A percentile compares a stretch with the other conserved stretches of the same genome.
Evolutionary conservation across 495 filamentous ascomycete genomes (phyloP).

Genomic region (Xylaria sp.): DNA sequence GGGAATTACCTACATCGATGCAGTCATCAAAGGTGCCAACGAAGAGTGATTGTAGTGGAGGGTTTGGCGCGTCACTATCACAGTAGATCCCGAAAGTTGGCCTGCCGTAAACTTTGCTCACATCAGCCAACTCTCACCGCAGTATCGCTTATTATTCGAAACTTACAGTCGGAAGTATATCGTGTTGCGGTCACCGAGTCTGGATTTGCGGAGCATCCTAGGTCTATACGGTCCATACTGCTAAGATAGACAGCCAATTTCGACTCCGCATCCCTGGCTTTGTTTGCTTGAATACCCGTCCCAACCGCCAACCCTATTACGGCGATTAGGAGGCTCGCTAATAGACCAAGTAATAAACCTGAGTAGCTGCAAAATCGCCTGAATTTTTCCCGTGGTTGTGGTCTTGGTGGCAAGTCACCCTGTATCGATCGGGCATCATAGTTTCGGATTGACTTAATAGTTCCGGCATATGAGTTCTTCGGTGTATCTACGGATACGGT

Average conservation of each 20-base stretch:
- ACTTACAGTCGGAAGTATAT: slow-evolving; percentile 40
- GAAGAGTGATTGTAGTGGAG: slow-evolving; percentile 47
- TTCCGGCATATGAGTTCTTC: neutral
- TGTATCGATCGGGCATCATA: slow-evolving; percentile 7
- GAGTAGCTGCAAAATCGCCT: slow-evolving; percentile 45
- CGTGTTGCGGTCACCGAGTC: slow-evolving; percentile 38
- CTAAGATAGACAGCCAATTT: slow-evolving; percentile 34
- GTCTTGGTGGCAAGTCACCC: slow-evolving; percentile 27
- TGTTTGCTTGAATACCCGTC: slow-evolving; percentile 49
- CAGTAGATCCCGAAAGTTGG: slow-evolving; percentile 49
- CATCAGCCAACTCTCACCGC: neutral
- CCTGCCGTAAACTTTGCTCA: slow-evolving; percentile 42
- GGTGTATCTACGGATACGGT: slow-evolving; percentile 1
- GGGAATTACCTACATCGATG: slow-evolving; percentile 44
- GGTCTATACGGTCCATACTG: slow-evolving; percentile 40
- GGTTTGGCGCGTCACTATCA: slow-evolving; percentile 44
- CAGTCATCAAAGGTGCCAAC: slow-evolving; percentile 50
- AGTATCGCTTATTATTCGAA: slow-evolving; percentile 15
- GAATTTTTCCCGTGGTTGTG: slow-evolving; percentile 21
- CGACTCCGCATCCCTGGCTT: slow-evolving; percentile 46
- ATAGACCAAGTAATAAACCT: slow-evolving; percentile 49
- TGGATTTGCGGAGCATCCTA: slow-evolving; percentile 46
- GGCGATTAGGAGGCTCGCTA: slow-evolving; percentile 48
- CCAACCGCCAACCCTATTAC: slow-evolving; percentile 54
- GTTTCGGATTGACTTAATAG: neutral